Conservation (phyloP, 768 basidiomycete genomes). For the Trametes cinnabarina region DNA sequence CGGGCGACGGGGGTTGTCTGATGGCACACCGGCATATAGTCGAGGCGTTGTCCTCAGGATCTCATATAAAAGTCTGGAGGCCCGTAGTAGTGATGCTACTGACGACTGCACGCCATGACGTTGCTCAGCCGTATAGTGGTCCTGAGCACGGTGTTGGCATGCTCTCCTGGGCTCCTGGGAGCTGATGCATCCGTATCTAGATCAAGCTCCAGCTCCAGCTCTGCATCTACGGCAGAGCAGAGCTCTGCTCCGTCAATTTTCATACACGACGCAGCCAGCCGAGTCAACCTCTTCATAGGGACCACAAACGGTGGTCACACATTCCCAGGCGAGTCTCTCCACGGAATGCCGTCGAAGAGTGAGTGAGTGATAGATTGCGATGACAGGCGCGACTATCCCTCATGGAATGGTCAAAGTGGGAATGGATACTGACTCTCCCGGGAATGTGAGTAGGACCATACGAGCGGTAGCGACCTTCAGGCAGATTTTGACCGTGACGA, state of each 20-base stretch:
- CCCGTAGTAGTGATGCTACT: background rate
- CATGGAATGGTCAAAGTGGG: conserved; percentile 69
- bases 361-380: too few relatives aligned
- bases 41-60: background rate
- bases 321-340: conserved; percentile 50
- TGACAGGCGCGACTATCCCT: conserved; percentile 56
- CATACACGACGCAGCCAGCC: conserved; percentile 25
- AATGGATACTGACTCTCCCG: conserved; percentile 65
- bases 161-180: background rate
- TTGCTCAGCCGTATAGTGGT: background rate
- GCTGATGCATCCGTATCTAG: background rate
- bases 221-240: background rate
- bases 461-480: too few relatives aligned
- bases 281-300: conserved; percentile 61
- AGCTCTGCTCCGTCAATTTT: background rate
- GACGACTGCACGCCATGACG: background rate
- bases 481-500: background rate
- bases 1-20: background rate
- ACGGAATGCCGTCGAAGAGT: background rate
- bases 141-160: background rate
- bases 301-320: conserved; percentile 64
- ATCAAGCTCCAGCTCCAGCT: background rate
- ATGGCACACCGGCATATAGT: background rate
- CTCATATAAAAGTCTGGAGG: background rate
- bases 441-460: background rate